Base-by-base conservation (phyloP, 2,329 filamentous ascomycete genomes). In the Monilinia polystroma region DNA sequence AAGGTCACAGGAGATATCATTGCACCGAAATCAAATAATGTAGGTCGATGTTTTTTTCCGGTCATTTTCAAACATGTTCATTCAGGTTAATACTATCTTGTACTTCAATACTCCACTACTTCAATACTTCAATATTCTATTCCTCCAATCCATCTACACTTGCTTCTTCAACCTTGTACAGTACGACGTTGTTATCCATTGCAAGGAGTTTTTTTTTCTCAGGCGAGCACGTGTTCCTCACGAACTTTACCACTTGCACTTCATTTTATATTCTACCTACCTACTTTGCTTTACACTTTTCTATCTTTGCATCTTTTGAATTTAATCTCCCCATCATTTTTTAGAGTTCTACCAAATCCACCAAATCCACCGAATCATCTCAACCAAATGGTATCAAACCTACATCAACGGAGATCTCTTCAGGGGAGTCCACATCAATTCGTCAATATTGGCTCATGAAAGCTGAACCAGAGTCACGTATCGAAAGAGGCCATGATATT, bases 401-500 rank as follows among this genome's bases (percentile, higher is more conserved):
- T 12, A 41, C 62, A 26, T 53, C 70, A n/a, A 23, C 63, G 7
- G 16, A 26, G 8, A 23, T 20, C 49, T 29, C 69, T 26, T 38
- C 66, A 2, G 12, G 14, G 2, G 29, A 32, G 10, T 32, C 18
- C 51, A 41, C 70, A 38, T 43, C 67, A 26, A 74, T 72, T 23
- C 77, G 76, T 56, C 81, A 82, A 78, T 93, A 90, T 78, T 93
- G 91, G 90, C 83, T 95, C 43, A 85, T 95, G 84, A 95, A 94
- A 79, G 91, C 91, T 0, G 91, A 99, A 79, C 94, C 95, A 0
- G 91, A 96, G 73, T 87, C 92, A 4, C 89, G 95, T 7, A 80
- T 93, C 20, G 92, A 96, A 76, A 94, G 93, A 65, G 94, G 93
- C 0, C 82, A 91, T 62, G 93, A 98, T 76, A 92, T 97, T 56